phyloP scores from a whole-genome alignment of 305 asterid genomes.

The Plantago coronopus region DNA sequence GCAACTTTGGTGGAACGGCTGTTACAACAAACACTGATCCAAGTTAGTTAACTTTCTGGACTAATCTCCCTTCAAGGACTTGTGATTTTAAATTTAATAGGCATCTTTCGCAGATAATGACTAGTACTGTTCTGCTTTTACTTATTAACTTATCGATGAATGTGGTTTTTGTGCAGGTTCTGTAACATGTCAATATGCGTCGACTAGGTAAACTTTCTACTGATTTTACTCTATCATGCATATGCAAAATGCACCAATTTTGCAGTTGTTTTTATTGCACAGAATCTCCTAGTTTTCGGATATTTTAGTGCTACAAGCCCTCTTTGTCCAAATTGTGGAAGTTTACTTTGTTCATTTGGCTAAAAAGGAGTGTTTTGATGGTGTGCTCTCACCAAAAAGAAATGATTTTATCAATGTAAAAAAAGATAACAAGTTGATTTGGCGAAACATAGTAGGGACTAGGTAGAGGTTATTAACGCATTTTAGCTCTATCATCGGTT shows the following conservation, averaged over 20 bases:
- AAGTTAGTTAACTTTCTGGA: conserved; percentile 34
- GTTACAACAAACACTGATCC: conserved; percentile 75
- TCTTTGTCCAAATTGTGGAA: no score
- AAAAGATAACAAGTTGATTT: no score
- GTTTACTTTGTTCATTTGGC: no score
- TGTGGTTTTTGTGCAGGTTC: conserved; percentile 49
- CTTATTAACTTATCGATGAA: background rate
- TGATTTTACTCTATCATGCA: background rate
- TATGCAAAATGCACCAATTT: background rate
- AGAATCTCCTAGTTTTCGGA: no score
- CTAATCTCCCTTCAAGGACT: background rate
- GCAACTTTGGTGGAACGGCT: conserved; percentile 75
- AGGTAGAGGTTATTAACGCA: no score
- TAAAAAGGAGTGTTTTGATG: no score
- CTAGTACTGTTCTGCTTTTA: background rate
- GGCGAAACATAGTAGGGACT: no score
- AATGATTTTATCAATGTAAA: no score
- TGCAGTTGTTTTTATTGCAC: background rate
- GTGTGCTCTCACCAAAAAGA: no score
- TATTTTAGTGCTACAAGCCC: no score
- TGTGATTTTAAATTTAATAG: no score
- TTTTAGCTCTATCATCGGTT: no score
- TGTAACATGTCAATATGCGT: conserved; percentile 58
- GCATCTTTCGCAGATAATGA: background rate
- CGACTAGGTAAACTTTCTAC: conserved; percentile 50